Evolutionary conservation across 164 flowering plant genomes (phyloP).

Genomic region (Akebia trifoliata): DNA sequence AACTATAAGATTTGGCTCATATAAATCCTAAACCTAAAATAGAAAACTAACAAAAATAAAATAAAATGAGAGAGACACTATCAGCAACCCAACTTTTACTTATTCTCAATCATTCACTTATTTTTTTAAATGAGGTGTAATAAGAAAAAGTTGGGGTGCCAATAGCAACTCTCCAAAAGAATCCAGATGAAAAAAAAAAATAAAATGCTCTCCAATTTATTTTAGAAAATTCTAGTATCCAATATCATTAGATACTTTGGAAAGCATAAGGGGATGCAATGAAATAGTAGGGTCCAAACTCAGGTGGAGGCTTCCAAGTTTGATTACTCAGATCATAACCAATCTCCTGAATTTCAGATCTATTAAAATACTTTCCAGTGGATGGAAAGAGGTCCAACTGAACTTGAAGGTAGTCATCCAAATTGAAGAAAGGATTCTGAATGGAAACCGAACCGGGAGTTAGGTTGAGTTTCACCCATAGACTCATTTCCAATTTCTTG

Average conservation of each 20-base stretch:
- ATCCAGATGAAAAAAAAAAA: too few species aligned
- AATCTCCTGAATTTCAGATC: conserved; percentile 52
- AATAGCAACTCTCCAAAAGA: too few species aligned
- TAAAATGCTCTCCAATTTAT: too few species aligned
- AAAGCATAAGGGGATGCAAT: conserved; percentile 46
- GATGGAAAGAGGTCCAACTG: conserved; percentile 71
- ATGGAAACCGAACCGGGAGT: conserved; percentile 81
- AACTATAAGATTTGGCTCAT: too few species aligned
- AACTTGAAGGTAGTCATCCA: conserved; percentile 68
- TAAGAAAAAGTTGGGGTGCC: too few species aligned
- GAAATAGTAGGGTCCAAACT: conserved; percentile 63
- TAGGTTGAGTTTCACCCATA: conserved; percentile 58
- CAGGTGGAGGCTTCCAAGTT: conserved; percentile 54
- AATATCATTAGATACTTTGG: conserved; percentile 50
- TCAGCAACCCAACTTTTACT: too few species aligned
- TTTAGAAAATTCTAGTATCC: too few species aligned
- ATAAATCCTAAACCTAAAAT: too few species aligned
- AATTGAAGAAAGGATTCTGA: conserved; percentile 59
- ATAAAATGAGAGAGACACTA: too few species aligned
- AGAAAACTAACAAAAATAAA: too few species aligned
- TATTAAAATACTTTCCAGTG: conserved; percentile 49
- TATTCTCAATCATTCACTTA: too few species aligned
- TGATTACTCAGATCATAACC: conserved; percentile 63
- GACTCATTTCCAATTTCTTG: conserved; percentile 57
- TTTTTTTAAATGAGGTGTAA: too few species aligned